A percentile compares a stretch with the other conserved stretches of the same genome.
phyloP scores from a whole-genome alignment of 2,329 filamentous ascomycete genomes.

The Coniella lustricola region DNA sequence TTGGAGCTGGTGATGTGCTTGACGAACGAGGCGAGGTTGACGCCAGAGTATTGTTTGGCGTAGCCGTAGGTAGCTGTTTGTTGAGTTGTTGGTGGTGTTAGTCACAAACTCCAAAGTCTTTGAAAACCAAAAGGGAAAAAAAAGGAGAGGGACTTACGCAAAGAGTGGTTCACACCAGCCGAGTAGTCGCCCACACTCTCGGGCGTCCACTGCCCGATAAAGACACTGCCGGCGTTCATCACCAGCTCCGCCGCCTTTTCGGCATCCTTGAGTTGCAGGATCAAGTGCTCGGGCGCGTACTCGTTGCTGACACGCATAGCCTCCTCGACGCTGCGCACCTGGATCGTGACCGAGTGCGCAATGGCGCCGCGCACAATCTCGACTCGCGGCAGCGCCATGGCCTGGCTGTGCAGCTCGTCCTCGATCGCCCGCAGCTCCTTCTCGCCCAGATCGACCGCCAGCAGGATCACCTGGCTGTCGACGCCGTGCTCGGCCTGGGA shows the following conservation, averaged over 20 bases:
- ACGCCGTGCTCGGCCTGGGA: constrained; percentile 96
- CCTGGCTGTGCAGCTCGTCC: constrained; percentile 82
- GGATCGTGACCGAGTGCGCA: constrained; percentile 81
- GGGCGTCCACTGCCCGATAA: constrained; percentile 92
- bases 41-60: constrained; percentile 96
- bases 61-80: constrained; percentile 85
- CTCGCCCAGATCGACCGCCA: constrained; percentile 74
- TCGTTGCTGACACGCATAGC: constrained; percentile 81
- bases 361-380: constrained; percentile 91
- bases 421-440: constrained; percentile 74
- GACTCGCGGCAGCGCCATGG: constrained; percentile 77
- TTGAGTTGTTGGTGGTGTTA: background rate
- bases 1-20: constrained; percentile 97
- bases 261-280: constrained; percentile 78
- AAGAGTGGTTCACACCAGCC: constrained; percentile 92
- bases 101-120: too few species aligned
- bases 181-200: constrained; percentile 98
- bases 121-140: too few species aligned
- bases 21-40: constrained; percentile 91
- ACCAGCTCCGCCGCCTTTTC: constrained; percentile 69
- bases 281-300: constrained; percentile 94
- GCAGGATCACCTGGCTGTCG: constrained; percentile 89
- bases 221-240: constrained; percentile 91
- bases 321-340: constrained; percentile 62
- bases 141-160: too few species aligned